phyloP scores from a whole-genome alignment of 257 asterid species.

The Ocimum tenuiflorum region DNA sequence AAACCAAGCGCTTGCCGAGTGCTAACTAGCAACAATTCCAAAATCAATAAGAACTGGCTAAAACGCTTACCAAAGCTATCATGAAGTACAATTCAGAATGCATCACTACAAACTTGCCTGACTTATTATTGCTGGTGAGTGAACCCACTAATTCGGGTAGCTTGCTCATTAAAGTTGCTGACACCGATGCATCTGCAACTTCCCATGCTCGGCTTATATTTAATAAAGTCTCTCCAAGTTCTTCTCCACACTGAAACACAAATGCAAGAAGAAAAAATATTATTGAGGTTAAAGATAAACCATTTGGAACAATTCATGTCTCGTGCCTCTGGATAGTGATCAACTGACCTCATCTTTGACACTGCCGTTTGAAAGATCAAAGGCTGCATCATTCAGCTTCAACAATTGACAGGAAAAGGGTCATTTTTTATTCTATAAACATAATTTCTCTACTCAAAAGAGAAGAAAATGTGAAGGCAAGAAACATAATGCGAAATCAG shows the following conservation, averaged over 20 bases:
- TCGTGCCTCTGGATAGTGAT: not conserved
- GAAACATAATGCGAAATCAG: not conserved
- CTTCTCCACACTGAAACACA: conserved; percentile 75
- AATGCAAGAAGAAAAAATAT: not conserved
- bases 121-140: conserved; percentile 42
- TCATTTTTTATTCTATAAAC: not conserved
- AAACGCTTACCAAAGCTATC: not conserved
- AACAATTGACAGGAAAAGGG: conserved; percentile 15
- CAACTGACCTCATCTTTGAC: conserved; percentile 73
- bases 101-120: conserved; percentile 49
- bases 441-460: not conserved
- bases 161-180: conserved; percentile 50
- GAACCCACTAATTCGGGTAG: conserved; percentile 48
- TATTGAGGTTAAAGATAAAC: not conserved
- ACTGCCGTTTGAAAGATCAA: conserved; percentile 88
- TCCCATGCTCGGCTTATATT: conserved; percentile 90
- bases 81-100: not conserved
- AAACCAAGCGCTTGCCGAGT: conserved; percentile 76
- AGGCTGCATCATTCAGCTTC: conserved; percentile 96
- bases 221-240: conserved; percentile 57
- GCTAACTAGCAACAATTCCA: conserved; percentile 55
- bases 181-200: conserved; percentile 59
- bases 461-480: not conserved
- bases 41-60: conserved; percentile 25
- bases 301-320: conserved; percentile 4